Evolutionary conservation across 257 asterid genomes (phyloP), one percentile per base, ranked within the genome.

Genomic region (Nemophila menziesii): DNA sequence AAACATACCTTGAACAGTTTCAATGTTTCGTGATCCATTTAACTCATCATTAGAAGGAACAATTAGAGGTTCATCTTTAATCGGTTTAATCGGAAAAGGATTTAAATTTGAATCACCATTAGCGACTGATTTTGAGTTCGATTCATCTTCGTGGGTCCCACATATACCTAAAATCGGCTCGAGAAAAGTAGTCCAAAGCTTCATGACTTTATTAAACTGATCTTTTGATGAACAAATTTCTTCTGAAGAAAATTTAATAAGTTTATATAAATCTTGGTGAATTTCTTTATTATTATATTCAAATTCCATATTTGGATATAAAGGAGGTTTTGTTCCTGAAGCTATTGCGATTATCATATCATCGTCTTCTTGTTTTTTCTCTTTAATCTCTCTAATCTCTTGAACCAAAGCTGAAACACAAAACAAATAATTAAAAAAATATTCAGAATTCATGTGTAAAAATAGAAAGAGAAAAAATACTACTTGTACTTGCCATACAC

Each of bases 171-270:
- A 43, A 40, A 60, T 60, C 19, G 66, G 56, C 44, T 60, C 66
- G 16, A 60, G 29, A 53, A 60, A 54, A 18, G 56, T 15, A 41
- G 51, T 40, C 66, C 66, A 60, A 10, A 60, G 42, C 44, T 49
- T 53, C 46, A 53, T 56, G 33, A 53, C 55, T 53, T 39, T 60
- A 38, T 60, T 54, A 3, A 60, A 46, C 22, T 60, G 66, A 17
- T 57, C 63, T 43, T 60, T 56, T 20, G 56, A 45, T 20, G 60
- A 38, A 42, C 66, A 60, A 46, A 60, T 61, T 33, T 60, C 66
- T 41, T 48, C 51, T 22, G 56, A 60, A 16, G 66, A 60, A 53
- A 52, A 48, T 40, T 47, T 53, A 24, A 60, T 39, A 42, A 60
- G 55, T 24, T 54, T 54, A 40, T 52, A 46, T 29, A 60, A 5